These are phyloP conservation scores for Rhizopus stolonifer DNA, from an alignment of 371 early-diverging fungal species.

Conservation along the genomic window DNA sequence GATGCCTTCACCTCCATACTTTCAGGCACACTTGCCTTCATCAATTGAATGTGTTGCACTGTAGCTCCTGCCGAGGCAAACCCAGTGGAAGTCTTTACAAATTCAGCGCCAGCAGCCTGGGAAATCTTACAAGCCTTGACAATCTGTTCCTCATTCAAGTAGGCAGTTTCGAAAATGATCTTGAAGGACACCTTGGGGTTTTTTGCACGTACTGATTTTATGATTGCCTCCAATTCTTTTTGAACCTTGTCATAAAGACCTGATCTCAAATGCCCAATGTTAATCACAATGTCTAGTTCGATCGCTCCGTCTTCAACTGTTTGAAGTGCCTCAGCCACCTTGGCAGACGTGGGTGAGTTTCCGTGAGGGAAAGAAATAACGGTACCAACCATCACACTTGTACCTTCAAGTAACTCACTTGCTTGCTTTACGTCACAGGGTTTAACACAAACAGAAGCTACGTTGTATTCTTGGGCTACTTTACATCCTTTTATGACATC, in stretches of 20 bases:
- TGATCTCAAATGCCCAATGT: conserved; percentile 60
- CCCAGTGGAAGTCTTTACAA: conserved; percentile 71
- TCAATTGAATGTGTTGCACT: conserved; percentile 53
- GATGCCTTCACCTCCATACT: conserved; percentile 64
- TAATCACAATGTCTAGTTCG: conserved; percentile 68
- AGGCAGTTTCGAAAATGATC: conserved; percentile 66
- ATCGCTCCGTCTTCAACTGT: conserved; percentile 60
- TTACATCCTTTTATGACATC: conserved; percentile 60
- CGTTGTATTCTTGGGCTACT: conserved; percentile 53
- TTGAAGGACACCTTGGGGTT: conserved; percentile 54
- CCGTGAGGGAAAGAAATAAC: conserved; percentile 72
- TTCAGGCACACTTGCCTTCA: conserved; percentile 49
- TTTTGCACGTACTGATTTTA: conserved; percentile 41
- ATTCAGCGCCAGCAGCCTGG: conserved; percentile 61
- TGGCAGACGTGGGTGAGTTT: conserved; percentile 54
- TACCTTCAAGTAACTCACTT: conserved; percentile 38
- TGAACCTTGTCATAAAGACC: conserved; percentile 47
- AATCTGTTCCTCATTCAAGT: conserved; percentile 61
- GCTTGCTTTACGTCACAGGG: conserved; percentile 67
- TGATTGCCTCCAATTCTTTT: conserved; percentile 49
- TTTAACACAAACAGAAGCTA: conserved; percentile 65
- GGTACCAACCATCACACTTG: conserved; percentile 59
- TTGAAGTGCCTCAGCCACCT: conserved; percentile 58
- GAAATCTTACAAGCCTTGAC: conserved; percentile 50
- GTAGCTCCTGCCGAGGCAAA: conserved; percentile 63